These are phyloP conservation scores for Chlorella sp. DNA, from an alignment of 139 green algal genomes.

Conservation along the genomic window DNA sequence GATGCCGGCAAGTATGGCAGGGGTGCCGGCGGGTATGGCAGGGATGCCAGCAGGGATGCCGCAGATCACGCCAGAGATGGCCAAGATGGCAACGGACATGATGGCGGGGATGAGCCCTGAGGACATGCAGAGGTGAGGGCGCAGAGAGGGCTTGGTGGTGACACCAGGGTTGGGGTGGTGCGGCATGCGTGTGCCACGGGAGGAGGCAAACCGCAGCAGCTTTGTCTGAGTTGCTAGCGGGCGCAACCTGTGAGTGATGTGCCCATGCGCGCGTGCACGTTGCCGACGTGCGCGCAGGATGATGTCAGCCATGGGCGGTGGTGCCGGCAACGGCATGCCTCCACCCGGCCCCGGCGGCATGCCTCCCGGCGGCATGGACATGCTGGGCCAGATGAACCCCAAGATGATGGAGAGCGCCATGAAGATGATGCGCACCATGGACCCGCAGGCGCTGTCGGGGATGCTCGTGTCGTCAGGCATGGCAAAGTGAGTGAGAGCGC, in stretches of 20 bases:
- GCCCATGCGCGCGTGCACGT: too few species aligned
- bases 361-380: background rate
- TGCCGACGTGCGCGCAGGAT: constrained; percentile 1
- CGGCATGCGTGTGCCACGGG: too few species aligned
- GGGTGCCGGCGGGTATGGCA: too few species aligned
- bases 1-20: too few species aligned
- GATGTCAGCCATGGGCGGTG: background rate
- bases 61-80: constrained; percentile 23
- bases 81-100: constrained; percentile 20
- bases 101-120: constrained; percentile 19
- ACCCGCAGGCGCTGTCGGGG: constrained; percentile 19
- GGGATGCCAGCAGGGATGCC: background rate
- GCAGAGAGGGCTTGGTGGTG: too few species aligned
- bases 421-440: constrained; percentile 45
- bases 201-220: too few species aligned
- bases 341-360: too few species aligned
- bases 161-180: background rate
- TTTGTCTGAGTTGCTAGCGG: too few species aligned
- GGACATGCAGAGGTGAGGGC: constrained; percentile 15
- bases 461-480: constrained; percentile 27
- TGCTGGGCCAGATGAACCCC: constrained; percentile 19
- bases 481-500: constrained; percentile 12
- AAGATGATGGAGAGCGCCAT: constrained; percentile 29
- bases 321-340: too few species aligned
- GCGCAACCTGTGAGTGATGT: too few species aligned